phyloP scores from a whole-genome alignment of 2,329 filamentous ascomycete genomes.

The Colletotrichum salicis region DNA sequence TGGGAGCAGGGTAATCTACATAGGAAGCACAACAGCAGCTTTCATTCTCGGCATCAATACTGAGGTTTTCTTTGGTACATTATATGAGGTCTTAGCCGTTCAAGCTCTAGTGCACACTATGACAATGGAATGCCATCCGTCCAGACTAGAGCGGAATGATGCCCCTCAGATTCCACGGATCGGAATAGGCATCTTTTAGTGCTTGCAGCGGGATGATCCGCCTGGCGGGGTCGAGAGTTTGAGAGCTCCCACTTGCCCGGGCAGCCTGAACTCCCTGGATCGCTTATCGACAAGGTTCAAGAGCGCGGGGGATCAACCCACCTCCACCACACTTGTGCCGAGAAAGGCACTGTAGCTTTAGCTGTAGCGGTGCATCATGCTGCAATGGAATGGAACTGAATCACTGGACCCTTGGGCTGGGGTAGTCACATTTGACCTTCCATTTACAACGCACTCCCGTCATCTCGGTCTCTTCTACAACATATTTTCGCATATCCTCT shows the following conservation, averaged over 20 bases:
- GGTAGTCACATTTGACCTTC: neutral
- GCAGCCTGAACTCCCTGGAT: neutral
- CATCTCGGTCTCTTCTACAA: neutral
- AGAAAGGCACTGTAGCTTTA: neutral
- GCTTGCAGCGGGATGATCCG: constrained; percentile 20
- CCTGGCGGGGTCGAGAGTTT: constrained; percentile 22
- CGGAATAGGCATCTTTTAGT: neutral
- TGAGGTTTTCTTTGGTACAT: constrained; percentile 6
- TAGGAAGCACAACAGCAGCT: constrained; percentile 1
- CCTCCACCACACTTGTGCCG: neutral
- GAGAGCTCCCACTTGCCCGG: neutral
- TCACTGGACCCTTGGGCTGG: neutral
- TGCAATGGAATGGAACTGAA: neutral
- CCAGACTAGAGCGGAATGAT: neutral
- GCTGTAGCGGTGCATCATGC: neutral
- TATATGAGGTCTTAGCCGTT: neutral
- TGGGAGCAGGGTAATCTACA: constrained; percentile 31
- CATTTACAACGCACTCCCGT: neutral
- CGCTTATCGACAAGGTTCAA: constrained; percentile 13
- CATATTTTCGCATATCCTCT: neutral
- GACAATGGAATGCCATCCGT: too few species aligned
- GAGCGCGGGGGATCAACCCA: neutral
- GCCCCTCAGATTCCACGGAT: neutral
- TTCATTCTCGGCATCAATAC: constrained; percentile 22
- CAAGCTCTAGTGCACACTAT: neutral